phyloP scores from a whole-genome alignment of 495 filamentous ascomycete genomes.

The Neohortaea acidophila region DNA sequence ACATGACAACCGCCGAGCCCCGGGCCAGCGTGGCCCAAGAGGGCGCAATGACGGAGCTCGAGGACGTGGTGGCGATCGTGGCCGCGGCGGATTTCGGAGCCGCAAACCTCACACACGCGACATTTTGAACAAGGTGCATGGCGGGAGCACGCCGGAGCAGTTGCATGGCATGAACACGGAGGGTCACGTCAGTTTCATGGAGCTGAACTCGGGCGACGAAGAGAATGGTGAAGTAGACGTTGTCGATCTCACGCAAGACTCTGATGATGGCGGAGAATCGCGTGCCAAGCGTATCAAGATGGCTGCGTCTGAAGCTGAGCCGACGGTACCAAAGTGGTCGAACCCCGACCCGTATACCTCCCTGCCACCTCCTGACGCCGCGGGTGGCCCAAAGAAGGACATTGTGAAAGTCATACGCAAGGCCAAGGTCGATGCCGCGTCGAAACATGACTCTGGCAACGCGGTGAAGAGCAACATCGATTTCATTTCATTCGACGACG shows the following conservation, averaged over 20 bases:
- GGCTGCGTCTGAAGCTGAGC: constrained; percentile 23
- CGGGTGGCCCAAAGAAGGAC: constrained; percentile 54
- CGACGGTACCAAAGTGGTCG: constrained; percentile 76
- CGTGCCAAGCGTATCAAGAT: constrained; percentile 14
- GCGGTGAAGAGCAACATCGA: constrained; percentile 51
- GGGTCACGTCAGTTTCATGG: constrained; percentile 24
- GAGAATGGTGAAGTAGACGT: no score
- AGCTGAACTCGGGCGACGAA: constrained; percentile 55
- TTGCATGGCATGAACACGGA: constrained; percentile 22
- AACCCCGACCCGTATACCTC: constrained; percentile 86
- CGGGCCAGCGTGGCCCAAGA: not conserved
- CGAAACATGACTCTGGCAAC: constrained; percentile 32
- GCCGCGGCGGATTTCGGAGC: no score
- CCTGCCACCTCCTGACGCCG: constrained; percentile 55
- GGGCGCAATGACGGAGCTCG: not conserved
- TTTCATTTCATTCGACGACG: constrained; percentile 67
- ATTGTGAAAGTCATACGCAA: constrained; percentile 80
- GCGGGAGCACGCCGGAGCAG: constrained; percentile 23
- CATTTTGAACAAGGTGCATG: constrained; percentile 2
- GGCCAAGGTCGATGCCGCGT: constrained; percentile 40
- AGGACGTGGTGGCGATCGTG: constrained; percentile 1
- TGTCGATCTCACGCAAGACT: constrained; percentile 26
- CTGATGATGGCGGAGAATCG: constrained; percentile 31
- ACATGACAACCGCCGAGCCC: not conserved
- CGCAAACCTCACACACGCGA: constrained; percentile 12